A percentile compares a stretch with the other conserved stretches of the same genome.
Conservation (phyloP, 2,329 filamentous ascomycete genomes). For the Pyrenophora tritici-repentis region DNA sequence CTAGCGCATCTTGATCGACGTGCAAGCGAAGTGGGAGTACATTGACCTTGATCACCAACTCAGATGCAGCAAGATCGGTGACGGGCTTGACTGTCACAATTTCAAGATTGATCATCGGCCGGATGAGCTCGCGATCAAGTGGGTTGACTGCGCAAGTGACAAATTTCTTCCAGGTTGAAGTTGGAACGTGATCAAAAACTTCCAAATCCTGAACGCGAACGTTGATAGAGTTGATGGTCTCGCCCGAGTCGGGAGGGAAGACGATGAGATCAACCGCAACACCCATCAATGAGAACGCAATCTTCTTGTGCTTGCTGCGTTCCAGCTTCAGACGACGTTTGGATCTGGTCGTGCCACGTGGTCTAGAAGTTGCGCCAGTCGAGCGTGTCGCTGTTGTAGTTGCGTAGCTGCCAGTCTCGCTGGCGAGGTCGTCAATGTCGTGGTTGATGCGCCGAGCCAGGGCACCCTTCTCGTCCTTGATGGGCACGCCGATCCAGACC, state of each 20-base stretch:
- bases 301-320: slow-evolving; percentile 89
- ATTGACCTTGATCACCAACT: slow-evolving; percentile 79
- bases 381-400: slow-evolving; percentile 59
- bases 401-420: slow-evolving; percentile 87
- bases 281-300: slow-evolving; percentile 89
- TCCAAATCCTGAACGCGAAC: slow-evolving; percentile 82
- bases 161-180: slow-evolving; percentile 98
- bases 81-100: slow-evolving; percentile 87
- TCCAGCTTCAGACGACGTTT: slow-evolving; percentile 70
- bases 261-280: slow-evolving; percentile 81
- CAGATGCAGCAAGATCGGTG: slow-evolving; percentile 80
- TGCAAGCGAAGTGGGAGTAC: slow-evolving; percentile 86
- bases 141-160: slow-evolving; percentile 89
- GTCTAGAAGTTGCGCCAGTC: slow-evolving; percentile 48
- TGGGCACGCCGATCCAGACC: slow-evolving; percentile 92
- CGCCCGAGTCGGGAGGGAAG: slow-evolving; percentile 75
- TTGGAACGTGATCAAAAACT: slow-evolving; percentile 90
- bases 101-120: slow-evolving; percentile 89
- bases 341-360: slow-evolving; percentile 47
- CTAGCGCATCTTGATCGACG: slow-evolving; percentile 94
- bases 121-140: slow-evolving; percentile 82
- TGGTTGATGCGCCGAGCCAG: slow-evolving; percentile 84
- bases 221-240: slow-evolving; percentile 87
- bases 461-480: slow-evolving; percentile 82
- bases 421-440: slow-evolving; percentile 81